phyloP scores from a whole-genome alignment of 495 filamentous ascomycete genomes.

The Astrothelium macrocarpum region DNA sequence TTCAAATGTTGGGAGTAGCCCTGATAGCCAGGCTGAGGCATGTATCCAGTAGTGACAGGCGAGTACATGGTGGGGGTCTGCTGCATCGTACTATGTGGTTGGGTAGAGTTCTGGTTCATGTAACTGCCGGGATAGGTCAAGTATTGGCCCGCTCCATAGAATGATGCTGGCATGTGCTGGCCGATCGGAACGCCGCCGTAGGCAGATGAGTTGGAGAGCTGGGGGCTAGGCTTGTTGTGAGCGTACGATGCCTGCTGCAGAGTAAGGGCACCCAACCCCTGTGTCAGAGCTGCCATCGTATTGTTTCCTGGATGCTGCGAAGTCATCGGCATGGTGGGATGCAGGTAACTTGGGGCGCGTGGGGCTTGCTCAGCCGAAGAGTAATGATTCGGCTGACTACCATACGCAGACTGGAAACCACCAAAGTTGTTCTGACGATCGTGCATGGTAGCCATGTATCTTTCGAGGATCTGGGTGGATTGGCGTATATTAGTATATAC shows the following conservation, averaged over 20 bases:
- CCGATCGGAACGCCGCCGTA: conserved; percentile 21
- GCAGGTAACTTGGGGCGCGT: conserved; percentile 21
- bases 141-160: conserved; percentile 21
- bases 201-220: conserved; percentile 24
- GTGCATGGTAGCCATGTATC: neutral
- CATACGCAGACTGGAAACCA: conserved; percentile 10
- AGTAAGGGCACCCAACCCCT: conserved; percentile 28
- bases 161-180: conserved; percentile 18
- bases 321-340: conserved; percentile 15
- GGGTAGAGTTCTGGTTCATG: conserved; percentile 14
- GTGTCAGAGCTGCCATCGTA: conserved; percentile 25
- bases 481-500: neutral
- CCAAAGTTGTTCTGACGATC: conserved; percentile 20
- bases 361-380: conserved; percentile 20
- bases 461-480: neutral
- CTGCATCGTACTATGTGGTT: conserved; percentile 18
- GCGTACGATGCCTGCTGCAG: conserved; percentile 27
- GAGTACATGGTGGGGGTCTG: conserved; percentile 30
- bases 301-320: conserved; percentile 14
- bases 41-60: conserved; percentile 21
- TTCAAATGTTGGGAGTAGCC: conserved; percentile 28
- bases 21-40: conserved; percentile 25
- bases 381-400: conserved; percentile 13
- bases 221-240: conserved; percentile 23
- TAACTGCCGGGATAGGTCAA: conserved; percentile 25